A percentile compares a stretch with the other conserved stretches of the same genome.
phyloP scores from a whole-genome alignment of 1,284 basidiomycete species.

The Meira miltonrushii region DNA sequence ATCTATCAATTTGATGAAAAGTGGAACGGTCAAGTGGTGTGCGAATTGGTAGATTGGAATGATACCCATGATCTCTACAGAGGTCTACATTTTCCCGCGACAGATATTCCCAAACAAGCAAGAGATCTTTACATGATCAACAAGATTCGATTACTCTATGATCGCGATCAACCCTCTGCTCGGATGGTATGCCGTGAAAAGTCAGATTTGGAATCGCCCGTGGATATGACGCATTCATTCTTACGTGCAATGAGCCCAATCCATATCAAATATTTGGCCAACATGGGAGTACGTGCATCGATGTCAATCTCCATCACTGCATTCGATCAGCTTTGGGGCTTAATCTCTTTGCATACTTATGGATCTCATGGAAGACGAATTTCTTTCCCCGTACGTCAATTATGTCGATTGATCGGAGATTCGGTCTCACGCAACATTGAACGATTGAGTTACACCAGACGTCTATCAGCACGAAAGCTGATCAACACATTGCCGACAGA shows the following conservation, averaged over 20 bases:
- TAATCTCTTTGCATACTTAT: conserved; percentile 78
- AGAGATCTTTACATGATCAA: conserved; percentile 62
- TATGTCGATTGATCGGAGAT: conserved; percentile 67
- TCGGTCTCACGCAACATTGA: conserved; percentile 79
- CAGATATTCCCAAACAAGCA: conserved; percentile 62
- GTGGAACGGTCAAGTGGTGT: conserved; percentile 67
- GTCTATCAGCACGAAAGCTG: conserved; percentile 72
- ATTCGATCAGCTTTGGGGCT: conserved; percentile 76
- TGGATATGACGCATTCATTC: conserved; percentile 84
- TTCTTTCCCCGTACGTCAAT: conserved; percentile 73
- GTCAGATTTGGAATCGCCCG: conserved; percentile 66
- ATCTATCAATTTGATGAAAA: conserved; percentile 76
- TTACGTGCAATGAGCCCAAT: conserved; percentile 85
- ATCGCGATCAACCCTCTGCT: conserved; percentile 71
- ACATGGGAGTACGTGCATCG: conserved; percentile 52
- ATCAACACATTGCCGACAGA: conserved; percentile 73
- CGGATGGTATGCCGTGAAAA: conserved; percentile 66
- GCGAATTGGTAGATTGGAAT: conserved; percentile 77
- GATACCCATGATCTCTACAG: conserved; percentile 73
- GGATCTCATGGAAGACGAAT: conserved; percentile 73
- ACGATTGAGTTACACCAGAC: conserved; percentile 71
- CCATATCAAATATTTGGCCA: conserved; percentile 65
- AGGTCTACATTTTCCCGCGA: conserved; percentile 65
- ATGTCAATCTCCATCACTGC: conserved; percentile 67
- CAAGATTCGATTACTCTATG: conserved; percentile 76